phyloP scores from a whole-genome alignment of 441 rosid genomes.

The Breynia disticha region DNA sequence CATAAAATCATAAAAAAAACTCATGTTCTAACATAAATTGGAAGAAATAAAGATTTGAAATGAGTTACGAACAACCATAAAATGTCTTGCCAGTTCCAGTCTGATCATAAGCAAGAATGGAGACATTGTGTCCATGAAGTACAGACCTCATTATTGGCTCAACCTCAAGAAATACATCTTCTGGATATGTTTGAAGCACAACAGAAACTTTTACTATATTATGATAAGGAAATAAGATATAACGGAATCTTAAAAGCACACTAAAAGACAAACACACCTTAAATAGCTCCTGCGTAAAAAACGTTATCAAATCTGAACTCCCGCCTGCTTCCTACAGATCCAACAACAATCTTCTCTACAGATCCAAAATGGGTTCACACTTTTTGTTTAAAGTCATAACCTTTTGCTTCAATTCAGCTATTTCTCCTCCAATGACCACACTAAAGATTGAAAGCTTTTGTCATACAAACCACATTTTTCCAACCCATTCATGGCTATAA shows the following conservation, averaged over 20 bases:
- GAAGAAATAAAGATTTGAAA: conserved; percentile 1
- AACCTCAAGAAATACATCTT: conserved; percentile 65
- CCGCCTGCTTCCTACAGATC: conserved; percentile 43
- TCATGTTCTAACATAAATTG: background rate
- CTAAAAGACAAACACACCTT: conserved; percentile 40
- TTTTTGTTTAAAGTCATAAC: conserved; percentile 47
- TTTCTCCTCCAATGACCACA: conserved; percentile 38
- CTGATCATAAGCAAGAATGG: conserved; percentile 81
- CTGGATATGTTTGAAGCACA: conserved; percentile 48
- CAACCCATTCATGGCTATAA: background rate
- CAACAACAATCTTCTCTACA: conserved; percentile 38
- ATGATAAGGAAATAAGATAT: background rate
- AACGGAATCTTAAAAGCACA: conserved; percentile 5
- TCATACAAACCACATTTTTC: background rate
- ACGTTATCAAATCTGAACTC: conserved; percentile 73
- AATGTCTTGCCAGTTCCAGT: conserved; percentile 88
- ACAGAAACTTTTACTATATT: conserved; percentile 8
- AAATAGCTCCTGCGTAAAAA: conserved; percentile 49
- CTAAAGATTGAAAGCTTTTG: conserved; percentile 12
- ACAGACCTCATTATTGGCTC: conserved; percentile 80
- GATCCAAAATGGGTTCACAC: conserved; percentile 42
- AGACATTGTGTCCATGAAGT: conserved; percentile 81
- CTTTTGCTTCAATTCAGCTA: conserved; percentile 40
- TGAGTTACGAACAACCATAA: conserved; percentile 55
- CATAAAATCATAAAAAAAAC: conserved; percentile 1